Evolutionary conservation across 116 monocot species (phyloP), one percentile per base, ranked within the genome.

Genomic region (Dioscorea cayenensis): DNA sequence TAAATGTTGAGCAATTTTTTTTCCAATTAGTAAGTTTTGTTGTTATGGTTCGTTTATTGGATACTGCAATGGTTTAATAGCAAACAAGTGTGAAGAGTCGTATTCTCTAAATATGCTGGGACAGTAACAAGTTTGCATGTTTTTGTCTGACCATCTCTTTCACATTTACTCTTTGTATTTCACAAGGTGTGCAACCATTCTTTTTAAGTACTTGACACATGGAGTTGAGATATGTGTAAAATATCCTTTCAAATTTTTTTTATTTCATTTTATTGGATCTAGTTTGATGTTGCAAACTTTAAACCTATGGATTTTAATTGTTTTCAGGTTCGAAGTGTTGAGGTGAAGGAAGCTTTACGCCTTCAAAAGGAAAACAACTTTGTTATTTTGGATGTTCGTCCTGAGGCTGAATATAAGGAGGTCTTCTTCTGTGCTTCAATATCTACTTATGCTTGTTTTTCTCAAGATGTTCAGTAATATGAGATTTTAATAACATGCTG

Each of bases 341-440:
- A 92, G 73, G 96, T 90, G 51, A 96, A 92, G 73, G 96, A 96
- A 86, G 92, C 96, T 68, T 81, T 90, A n/a, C 87, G 96, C 18
- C 90, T 96, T 66, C 96, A 96, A 66, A 81, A 86, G 63, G 96
- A 96, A 72, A 96, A 96, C 68, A 90, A 88, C 28, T 96, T 96
- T 79, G 92, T 92, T 43, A 92, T 96, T 77, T 79, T 96, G 60
- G 96, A 96, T 77, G 96, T 96, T 35, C 82, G 96, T 16, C 96
- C 96, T 12, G 96, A 83, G 73, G 96, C 90, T 22, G 96, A 96
- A 67, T 96, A 80, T 66, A 90, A 92, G 67, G 81, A 96, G 90
- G 96, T 85, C 67, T 16, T 55, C 32, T 73, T 72, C 37, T 32
- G 28, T 29, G 20, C 72, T 75, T 37, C 3, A 51, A 27, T 25